Evolutionary conservation across 306 rosid genomes (phyloP).

Genomic region (Cucumis cinereus): DNA sequence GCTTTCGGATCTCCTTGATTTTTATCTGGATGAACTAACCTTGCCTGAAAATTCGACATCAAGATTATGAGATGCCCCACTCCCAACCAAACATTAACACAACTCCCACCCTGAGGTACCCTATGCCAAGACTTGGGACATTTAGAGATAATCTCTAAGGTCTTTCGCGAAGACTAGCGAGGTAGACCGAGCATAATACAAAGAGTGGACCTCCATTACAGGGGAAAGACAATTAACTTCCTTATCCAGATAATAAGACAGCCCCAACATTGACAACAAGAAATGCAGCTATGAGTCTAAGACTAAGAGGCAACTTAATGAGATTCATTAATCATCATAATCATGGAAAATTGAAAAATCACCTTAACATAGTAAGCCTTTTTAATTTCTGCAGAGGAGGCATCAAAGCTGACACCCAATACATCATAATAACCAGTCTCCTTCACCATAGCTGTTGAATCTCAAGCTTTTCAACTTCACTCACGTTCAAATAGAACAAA

Average conservation of each 20-base stretch:
- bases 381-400: constrained; percentile 66
- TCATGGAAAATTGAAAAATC: not conserved
- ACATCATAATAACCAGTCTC: constrained; percentile 64
- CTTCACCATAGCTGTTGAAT: constrained; percentile 55
- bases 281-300: not conserved
- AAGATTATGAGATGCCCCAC: not conserved
- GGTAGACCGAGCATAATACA: not conserved
- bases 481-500: not conserved
- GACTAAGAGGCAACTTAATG: not conserved
- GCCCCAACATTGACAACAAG: not conserved
- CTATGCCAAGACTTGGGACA: not conserved
- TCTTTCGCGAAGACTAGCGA: not conserved
- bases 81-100: not conserved
- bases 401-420: constrained; percentile 60
- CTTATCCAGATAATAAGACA: not conserved
- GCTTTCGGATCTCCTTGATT: constrained; percentile 88
- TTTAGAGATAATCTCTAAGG: not conserved
- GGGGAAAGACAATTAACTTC: not conserved
- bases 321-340: not conserved
- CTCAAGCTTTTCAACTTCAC: constrained; percentile 11
- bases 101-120: not conserved
- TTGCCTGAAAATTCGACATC: constrained; percentile 44
- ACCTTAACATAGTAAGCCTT: constrained; percentile 92
- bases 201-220: not conserved
- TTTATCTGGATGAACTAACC: constrained; percentile 92